Base-by-base conservation (phyloP, 2,329 filamentous ascomycete genomes). In the Fusarium redolens region DNA sequence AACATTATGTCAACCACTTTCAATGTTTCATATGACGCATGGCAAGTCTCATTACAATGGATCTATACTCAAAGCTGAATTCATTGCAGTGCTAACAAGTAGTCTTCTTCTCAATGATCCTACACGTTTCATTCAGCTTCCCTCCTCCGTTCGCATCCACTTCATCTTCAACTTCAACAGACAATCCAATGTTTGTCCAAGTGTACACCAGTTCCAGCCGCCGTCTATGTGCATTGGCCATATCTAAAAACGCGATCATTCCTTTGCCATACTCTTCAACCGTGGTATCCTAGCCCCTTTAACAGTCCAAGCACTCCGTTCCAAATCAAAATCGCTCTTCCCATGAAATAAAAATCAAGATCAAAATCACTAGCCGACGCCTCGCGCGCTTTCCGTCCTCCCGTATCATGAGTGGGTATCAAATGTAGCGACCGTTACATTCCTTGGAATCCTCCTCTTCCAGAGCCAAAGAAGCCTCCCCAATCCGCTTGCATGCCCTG, bases 401-500 rank as follows among this genome's bases (percentile, higher is more conserved):
- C 71, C 71, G 72, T 78, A 71, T 80, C 78, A 72, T 79, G 77
- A 78, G 77, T 81, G 82, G 82, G 82, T 83, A 83, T 83, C 81
- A 82, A 71, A 78, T 78, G 75, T 75, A 74, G 74, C 68, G 73
- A 74, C 78, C 79, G 66, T 75, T 83, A 84, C 81, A 84, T 82
- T 68, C 82, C 82, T 76, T 84, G 83, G 76, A 84, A 84, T 75
- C 81, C 80, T 72, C 82, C 82, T 74, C 82, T 77, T 68, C 83
- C 83, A 63, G 82, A 82, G 56, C 84, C 83, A 76, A 86, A 85
- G 72, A 86, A 83, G 75, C 84, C 82, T 56, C 83, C 83, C 83
- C 84, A 87, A 65, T 86, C 84, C 37, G 82, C 80, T 68, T 82
- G 81, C 79, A 85, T 85, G 65, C 80, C 82, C 69, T 85, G 82